Conservation (phyloP, 1,139 yeast species). For the Taphrina betulina region DNA sequence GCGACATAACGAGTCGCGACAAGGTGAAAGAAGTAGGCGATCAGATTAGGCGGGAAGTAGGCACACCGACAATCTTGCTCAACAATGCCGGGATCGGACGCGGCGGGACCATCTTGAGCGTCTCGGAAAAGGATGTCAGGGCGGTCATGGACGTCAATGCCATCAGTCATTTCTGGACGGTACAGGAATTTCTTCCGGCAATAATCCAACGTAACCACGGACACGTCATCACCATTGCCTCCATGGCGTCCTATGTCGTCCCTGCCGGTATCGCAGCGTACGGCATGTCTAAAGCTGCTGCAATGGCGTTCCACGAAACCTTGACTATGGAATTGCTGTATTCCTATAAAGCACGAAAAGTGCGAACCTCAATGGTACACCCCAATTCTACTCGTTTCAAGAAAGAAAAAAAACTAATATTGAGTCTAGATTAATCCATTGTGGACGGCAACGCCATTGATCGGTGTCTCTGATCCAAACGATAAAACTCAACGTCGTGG, state of each 20-base stretch:
- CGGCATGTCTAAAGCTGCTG: slow-evolving; percentile 87
- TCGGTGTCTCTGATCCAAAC: slow-evolving; percentile 16
- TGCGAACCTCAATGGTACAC: no score
- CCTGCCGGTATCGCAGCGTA: slow-evolving; percentile 51
- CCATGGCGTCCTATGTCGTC: slow-evolving; percentile 65
- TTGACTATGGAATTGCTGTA: slow-evolving; percentile 67
- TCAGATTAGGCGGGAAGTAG: slow-evolving; percentile 47
- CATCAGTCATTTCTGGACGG: slow-evolving; percentile 68
- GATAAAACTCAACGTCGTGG: slow-evolving; percentile 30
- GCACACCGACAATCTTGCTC: slow-evolving; percentile 63
- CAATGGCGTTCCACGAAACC: slow-evolving; percentile 80
- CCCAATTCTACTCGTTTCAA: no score
- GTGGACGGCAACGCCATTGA: slow-evolving; percentile 29
- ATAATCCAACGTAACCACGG: slow-evolving; percentile 65
- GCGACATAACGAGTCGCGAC: slow-evolving; percentile 63
- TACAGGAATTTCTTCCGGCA: slow-evolving; percentile 67
- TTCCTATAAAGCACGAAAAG: slow-evolving; percentile 63
- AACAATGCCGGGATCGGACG: slow-evolving; percentile 78
- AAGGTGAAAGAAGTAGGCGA: slow-evolving; percentile 47
- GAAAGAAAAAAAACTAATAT: no score
- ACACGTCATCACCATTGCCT: slow-evolving; percentile 76
- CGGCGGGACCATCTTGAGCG: slow-evolving; percentile 56
- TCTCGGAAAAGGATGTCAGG: slow-evolving; percentile 46
- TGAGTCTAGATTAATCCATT: slow-evolving; percentile 25
- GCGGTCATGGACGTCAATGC: slow-evolving; percentile 64